Evolutionary conservation across 78 protist genomes (phyloP).

Genomic region (Polysphondylium violaceum): DNA sequence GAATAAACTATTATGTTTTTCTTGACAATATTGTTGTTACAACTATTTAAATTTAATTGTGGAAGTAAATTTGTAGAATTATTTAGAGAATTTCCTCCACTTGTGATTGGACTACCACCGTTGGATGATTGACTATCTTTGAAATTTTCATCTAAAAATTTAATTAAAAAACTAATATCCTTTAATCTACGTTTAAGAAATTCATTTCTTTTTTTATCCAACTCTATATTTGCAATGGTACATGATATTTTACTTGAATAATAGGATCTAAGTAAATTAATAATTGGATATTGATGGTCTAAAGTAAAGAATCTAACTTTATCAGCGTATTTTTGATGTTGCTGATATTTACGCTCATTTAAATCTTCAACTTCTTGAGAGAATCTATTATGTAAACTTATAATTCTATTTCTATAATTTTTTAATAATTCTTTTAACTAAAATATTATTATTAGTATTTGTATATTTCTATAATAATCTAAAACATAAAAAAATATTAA

Average conservation of each 20-base stretch:
- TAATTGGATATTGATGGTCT: constrained; percentile 32
- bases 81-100: no score
- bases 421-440: constrained; percentile 57
- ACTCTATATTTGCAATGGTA: neutral
- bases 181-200: constrained; percentile 29
- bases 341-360: neutral
- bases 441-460: neutral
- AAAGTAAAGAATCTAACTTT: neutral
- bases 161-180: constrained; percentile 31
- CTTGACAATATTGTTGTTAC: neutral
- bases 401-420: constrained; percentile 38
- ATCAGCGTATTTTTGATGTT: constrained; percentile 16
- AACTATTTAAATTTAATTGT: neutral
- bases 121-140: constrained; percentile 8
- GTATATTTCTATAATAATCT: neutral
- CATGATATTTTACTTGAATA: neutral
- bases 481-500: neutral
- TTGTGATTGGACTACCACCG: neutral
- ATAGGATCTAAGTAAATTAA: constrained; percentile 14
- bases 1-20: constrained; percentile 39
- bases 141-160: constrained; percentile 32
- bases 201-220: constrained; percentile 20
- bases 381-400: constrained; percentile 25
- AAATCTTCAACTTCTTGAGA: constrained; percentile 11
- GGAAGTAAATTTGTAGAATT: no score